Evolutionary conservation across 1,284 basidiomycete genomes (phyloP), one percentile per base, ranked within the genome.

Genomic region (Tilletia horrida): DNA sequence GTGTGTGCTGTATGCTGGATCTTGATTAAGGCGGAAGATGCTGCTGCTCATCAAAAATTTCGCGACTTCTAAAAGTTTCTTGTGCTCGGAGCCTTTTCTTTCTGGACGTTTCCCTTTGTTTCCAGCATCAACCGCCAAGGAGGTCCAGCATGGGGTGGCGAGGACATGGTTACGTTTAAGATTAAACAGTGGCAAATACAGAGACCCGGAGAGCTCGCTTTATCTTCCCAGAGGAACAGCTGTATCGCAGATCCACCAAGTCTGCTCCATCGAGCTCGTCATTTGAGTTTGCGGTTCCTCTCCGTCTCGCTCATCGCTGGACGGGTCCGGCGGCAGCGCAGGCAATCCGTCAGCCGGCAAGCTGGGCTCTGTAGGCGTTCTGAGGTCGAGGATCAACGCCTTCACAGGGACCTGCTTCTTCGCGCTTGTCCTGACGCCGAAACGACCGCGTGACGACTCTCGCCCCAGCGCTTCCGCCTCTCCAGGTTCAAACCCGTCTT

Each of bases 171-270:
- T n/a, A n/a, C n/a, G n/a, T n/a, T n/a, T n/a, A n/a, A n/a, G n/a
- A n/a, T n/a, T 40, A 40, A 40, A 40, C 35, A 11, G 35, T 40
- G 35, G 35, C 35, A 40, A 11, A 40, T 6, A 4, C 6, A 40
- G 35, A 40, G 35, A 6, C n/a, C n/a, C n/a, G n/a, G 35, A 40
- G 35, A 40, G 35, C 35, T 6, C 11, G 35, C 7, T 16, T 48
- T 16, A 48, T n/a, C 45, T 18, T 23, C 18, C 21, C 55, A 59
- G n/a, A 7, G 55, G 27, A 3, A 59, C 27, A 3, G 35, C 55
- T 4, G 55, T 40, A 29, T 59, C 55, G 29, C 55, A 59, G 14
- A 59, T 59, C 55, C 55, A 59, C 55, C 55, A 59, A 16, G 35
- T 59, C 27, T 40, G 55, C 25, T 27, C 27, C 27, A 6, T 40